These are phyloP conservation scores for Teunomyces barrocoloradensis DNA, from an alignment of 805 yeast genomes.

Conservation along the genomic window DNA sequence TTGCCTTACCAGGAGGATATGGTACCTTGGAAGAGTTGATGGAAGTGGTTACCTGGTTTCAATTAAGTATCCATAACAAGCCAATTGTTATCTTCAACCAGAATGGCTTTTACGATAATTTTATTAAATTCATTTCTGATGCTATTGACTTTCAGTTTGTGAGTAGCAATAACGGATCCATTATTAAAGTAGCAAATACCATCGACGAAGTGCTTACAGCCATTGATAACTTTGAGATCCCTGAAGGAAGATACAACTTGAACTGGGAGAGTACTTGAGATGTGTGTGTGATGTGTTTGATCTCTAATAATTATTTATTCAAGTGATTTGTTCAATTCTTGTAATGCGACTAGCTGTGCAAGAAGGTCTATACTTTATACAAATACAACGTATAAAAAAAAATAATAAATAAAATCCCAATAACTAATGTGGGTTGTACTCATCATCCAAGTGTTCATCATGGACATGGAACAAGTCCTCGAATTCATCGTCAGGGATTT, in stretches of 20 bases:
- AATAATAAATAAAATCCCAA: background rate
- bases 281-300: background rate
- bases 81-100: conserved; percentile 78
- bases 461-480: conserved; percentile 38
- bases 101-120: conserved; percentile 75
- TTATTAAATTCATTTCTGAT: conserved; percentile 58
- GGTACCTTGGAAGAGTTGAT: conserved; percentile 87
- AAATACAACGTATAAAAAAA: background rate
- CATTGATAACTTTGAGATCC: conserved; percentile 59
- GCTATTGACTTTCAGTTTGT: conserved; percentile 68
- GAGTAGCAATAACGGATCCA: conserved; percentile 60
- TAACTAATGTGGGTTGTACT: conserved; percentile 21
- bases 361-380: background rate
- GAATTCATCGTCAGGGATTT: conserved; percentile 40
- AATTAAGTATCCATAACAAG: conserved; percentile 78
- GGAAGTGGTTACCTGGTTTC: conserved; percentile 91
- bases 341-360: background rate
- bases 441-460: conserved; percentile 22
- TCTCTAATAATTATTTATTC: too few relatives aligned
- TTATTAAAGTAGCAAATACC: conserved; percentile 65
- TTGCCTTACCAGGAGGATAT: conserved; percentile 90
- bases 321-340: background rate
- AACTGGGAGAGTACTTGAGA: conserved; percentile 50
- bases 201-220: conserved; percentile 65
- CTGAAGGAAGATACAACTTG: conserved; percentile 72